Percentiles rank a stretch among this genome's conserved stretches.
Evolutionary conservation across 176 grass and related monocot species (phyloP).

Genomic region (Chrysopogon serrulatus): DNA sequence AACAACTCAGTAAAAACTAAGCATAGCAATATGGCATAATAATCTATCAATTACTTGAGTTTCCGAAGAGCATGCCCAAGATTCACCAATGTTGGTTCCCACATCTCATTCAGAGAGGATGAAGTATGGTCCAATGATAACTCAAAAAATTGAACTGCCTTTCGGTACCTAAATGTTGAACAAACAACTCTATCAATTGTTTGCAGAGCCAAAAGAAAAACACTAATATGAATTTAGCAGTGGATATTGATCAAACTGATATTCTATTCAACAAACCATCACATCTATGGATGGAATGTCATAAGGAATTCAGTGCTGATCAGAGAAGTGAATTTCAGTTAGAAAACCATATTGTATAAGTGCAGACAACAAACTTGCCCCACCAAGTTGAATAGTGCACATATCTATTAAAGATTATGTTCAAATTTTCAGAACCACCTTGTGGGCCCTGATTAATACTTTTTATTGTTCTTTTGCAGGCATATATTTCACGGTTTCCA

Average conservation of each 20-base stretch:
- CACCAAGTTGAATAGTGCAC: not conserved
- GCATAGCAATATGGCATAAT: slow-evolving; percentile 2
- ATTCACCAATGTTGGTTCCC: slow-evolving; percentile 99
- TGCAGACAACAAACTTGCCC: not conserved
- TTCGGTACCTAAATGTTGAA: slow-evolving; percentile 72
- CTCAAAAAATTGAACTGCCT: slow-evolving; percentile 86
- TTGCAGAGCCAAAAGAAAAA: not conserved
- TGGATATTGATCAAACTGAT: slow-evolving; percentile 1
- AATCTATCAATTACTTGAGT: slow-evolving; percentile 62
- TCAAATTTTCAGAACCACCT: slow-evolving; percentile 6
- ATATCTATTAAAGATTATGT: not conserved
- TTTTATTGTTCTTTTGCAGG: not conserved
- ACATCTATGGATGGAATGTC: slow-evolving; percentile 10
- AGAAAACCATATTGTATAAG: not conserved
- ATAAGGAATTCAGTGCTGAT: not conserved
- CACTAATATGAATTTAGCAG: not conserved
- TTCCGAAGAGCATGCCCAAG: slow-evolving; percentile 81
- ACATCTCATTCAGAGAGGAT: slow-evolving; percentile 82
- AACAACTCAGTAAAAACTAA: not conserved
- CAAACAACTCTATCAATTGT: slow-evolving; percentile 25
- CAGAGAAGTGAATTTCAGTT: slow-evolving; percentile 10
- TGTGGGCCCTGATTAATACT: not conserved
- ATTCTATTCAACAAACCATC: slow-evolving; percentile 19
- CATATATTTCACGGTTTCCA: not conserved
- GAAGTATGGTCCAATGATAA: slow-evolving; percentile 62